Percentiles rank a stretch among this genome's conserved stretches.
Conservation (phyloP, 202 grass and related monocot genomes). For the Sporobolus alterniflorus region DNA sequence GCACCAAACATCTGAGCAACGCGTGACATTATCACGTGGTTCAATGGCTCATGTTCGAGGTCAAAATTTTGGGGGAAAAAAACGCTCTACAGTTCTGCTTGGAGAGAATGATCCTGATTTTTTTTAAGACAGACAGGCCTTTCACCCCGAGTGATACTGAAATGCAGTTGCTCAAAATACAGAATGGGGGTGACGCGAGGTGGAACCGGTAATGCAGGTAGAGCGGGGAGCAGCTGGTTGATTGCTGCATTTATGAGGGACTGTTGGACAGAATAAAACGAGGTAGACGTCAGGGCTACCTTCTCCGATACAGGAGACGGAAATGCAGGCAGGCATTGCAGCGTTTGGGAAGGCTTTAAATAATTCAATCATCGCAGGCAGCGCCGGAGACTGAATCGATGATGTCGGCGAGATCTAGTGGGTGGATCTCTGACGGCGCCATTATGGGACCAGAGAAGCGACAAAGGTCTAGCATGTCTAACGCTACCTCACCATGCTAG, state of each 20-base stretch:
- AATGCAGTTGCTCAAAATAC: no score
- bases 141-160: no score
- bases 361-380: neutral
- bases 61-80: neutral
- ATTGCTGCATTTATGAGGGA: neutral
- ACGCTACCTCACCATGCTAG: no score
- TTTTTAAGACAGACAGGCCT: no score
- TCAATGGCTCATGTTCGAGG: no score
- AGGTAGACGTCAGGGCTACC: neutral
- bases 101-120: no score
- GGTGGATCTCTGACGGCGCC: slow-evolving; percentile 49
- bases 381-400: slow-evolving; percentile 12
- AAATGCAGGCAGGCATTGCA: neutral
- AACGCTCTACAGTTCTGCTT: neutral
- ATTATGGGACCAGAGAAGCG: slow-evolving; percentile 48
- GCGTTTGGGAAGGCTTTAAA: slow-evolving; percentile 18
- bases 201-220: neutral
- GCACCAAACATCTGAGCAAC: no score
- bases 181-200: neutral
- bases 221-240: neutral
- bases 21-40: no score
- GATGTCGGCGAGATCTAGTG: slow-evolving; percentile 66
- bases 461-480: neutral
- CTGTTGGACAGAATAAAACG: neutral
- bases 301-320: slow-evolving; percentile 28